These are phyloP conservation scores for Neurospora intermedia DNA, from an alignment of 495 filamentous ascomycete species.

Conservation along the genomic window DNA sequence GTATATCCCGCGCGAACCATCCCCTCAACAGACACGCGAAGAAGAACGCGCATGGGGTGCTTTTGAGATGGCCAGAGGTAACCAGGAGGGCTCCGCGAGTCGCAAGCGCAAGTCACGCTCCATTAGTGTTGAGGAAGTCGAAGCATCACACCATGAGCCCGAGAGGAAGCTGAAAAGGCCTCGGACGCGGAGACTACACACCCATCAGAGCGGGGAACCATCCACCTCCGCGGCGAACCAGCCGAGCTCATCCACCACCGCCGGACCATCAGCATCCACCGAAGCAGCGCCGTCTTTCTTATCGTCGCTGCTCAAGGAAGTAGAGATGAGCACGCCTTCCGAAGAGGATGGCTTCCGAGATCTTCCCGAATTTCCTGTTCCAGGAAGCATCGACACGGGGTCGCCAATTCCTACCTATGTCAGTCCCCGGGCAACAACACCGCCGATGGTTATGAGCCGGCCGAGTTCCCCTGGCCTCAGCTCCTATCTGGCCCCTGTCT, in stretches of 20 bases:
- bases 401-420: constrained; percentile 59
- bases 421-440: constrained; percentile 64
- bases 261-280: constrained; percentile 12
- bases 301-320: constrained; percentile 74
- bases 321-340: constrained; percentile 55
- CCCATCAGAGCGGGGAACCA: constrained; percentile 24
- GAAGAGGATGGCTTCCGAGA: constrained; percentile 44
- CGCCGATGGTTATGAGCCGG: constrained; percentile 50
- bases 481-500: constrained; percentile 51
- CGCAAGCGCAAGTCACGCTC: constrained; percentile 71
- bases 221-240: constrained; percentile 16
- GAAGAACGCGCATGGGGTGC: constrained; percentile 82
- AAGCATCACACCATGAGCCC: constrained; percentile 46
- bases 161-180: constrained; percentile 78
- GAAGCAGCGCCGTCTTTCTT: constrained; percentile 54
- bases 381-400: constrained; percentile 12
- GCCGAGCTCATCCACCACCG: constrained; percentile 7
- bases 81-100: constrained; percentile 39
- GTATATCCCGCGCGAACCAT: constrained; percentile 21
- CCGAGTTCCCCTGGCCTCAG: constrained; percentile 60
- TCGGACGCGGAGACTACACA: constrained; percentile 44
- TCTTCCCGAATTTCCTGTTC: constrained; percentile 54
- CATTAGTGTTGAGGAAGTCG: constrained; percentile 59
- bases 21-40: constrained; percentile 59
- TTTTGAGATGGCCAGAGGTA: constrained; percentile 64